Evolutionary conservation across 2,329 filamentous ascomycete genomes (phyloP).

Genomic region (Beauveria pseudobassiana): DNA sequence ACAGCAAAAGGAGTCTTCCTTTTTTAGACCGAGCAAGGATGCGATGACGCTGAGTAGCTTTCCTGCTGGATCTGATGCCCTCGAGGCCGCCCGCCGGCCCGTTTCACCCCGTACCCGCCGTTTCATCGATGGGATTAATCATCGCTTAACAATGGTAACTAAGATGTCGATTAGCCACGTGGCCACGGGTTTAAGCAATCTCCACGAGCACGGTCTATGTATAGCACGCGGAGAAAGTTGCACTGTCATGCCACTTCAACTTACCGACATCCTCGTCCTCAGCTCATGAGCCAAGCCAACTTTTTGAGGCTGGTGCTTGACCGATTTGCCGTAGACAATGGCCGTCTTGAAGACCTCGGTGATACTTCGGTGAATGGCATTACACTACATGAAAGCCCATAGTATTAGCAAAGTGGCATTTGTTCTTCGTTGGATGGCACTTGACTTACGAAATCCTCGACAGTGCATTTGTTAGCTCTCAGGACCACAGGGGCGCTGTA

Average conservation of each 20-base stretch:
- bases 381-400: constrained; percentile 57
- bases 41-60: neutral
- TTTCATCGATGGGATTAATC: constrained; percentile 22
- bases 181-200: neutral
- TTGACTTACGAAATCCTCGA: constrained; percentile 88
- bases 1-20: no score
- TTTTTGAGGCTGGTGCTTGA: constrained; percentile 96
- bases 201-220: neutral
- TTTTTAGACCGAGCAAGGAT: neutral
- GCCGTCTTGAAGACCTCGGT: constrained; percentile 92
- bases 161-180: constrained; percentile 19
- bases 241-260: constrained; percentile 24
- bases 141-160: constrained; percentile 61
- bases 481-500: constrained; percentile 89
- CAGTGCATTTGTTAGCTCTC: constrained; percentile 71
- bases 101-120: constrained; percentile 20
- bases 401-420: constrained; percentile 24
- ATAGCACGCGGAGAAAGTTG: neutral
- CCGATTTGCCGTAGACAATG: constrained; percentile 93
- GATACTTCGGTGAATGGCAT: constrained; percentile 93
- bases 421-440: neutral
- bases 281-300: constrained; percentile 88
- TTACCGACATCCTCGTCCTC: constrained; percentile 92
- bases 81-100: constrained; percentile 9
- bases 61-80: neutral